phyloP scores from a whole-genome alignment of 768 basidiomycete genomes.

The Mycena latifolia region DNA sequence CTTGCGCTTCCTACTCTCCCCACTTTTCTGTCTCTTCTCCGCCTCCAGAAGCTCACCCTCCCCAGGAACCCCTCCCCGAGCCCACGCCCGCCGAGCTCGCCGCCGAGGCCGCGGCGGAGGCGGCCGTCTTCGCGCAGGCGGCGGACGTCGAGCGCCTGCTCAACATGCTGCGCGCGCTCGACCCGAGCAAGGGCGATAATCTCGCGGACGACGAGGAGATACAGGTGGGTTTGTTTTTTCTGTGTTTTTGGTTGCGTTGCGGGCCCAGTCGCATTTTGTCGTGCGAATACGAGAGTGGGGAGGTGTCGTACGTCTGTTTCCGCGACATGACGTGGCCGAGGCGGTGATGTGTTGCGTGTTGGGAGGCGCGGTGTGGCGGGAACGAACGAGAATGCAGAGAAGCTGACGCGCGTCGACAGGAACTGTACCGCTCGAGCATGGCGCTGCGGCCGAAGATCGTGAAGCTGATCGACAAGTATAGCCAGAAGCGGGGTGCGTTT shows the following conservation, averaged over 20 bases:
- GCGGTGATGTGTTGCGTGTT: no score
- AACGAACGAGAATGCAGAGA: no score
- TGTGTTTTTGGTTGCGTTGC: not conserved
- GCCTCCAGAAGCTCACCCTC: no score
- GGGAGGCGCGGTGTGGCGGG: no score
- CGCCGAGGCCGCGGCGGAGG: constrained; percentile 88
- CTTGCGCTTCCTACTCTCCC: no score
- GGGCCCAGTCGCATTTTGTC: no score
- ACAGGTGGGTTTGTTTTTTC: constrained; percentile 60
- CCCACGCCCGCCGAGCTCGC: constrained; percentile 82
- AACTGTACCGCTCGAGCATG: constrained; percentile 92
- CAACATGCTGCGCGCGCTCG: constrained; percentile 78
- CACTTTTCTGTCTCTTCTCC: no score
- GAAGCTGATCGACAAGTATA: constrained; percentile 96
- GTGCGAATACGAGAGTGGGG: no score
- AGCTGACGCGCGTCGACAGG: constrained; percentile 56
- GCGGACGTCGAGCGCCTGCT: constrained; percentile 87
- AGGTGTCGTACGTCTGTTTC: no score
- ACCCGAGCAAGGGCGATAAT: constrained; percentile 78
- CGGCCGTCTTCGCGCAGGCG: constrained; percentile 88
- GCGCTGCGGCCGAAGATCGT: constrained; percentile 94
- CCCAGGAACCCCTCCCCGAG: constrained; percentile 87
- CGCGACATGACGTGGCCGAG: no score
- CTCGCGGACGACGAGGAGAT: constrained; percentile 94
- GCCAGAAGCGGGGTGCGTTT: constrained; percentile 80